These are phyloP conservation scores for Coemansia sp. DNA, from an alignment of 192 early-diverging fungal genomes.

Conservation along the genomic window DNA sequence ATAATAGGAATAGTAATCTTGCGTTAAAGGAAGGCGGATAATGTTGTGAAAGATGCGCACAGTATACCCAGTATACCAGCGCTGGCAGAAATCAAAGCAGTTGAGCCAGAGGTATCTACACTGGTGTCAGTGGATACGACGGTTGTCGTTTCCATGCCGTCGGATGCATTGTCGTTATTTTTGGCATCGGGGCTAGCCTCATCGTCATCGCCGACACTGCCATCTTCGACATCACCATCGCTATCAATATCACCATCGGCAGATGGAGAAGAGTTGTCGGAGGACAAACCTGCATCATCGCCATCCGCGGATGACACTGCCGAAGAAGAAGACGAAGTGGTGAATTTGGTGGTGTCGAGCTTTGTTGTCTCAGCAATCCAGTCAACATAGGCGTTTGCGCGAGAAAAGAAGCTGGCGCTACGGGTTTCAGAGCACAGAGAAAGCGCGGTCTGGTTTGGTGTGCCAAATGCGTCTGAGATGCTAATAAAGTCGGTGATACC, in stretches of 20 bases:
- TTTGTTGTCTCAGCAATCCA: constrained; percentile 29
- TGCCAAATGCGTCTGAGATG: constrained; percentile 24
- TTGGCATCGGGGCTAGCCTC: no score
- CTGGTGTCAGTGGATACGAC: no score
- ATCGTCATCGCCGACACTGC: no score
- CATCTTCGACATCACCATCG: not conserved
- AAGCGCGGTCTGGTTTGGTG: constrained; percentile 19
- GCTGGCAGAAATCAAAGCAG: no score
- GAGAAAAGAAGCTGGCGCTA: constrained; percentile 32
- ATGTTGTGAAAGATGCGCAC: no score
- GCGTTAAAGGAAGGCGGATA: no score
- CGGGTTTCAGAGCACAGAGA: constrained; percentile 26
- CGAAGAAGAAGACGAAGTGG: constrained; percentile 8
- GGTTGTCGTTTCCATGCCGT: no score
- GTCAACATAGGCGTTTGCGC: constrained; percentile 26
- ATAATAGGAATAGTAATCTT: no score
- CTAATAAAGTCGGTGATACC: constrained; percentile 39
- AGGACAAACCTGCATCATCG: not conserved
- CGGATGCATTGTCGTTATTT: no score
- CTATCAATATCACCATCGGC: not conserved
- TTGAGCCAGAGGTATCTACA: no score
- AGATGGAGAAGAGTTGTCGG: not conserved
- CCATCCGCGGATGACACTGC: not conserved
- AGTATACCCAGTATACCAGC: no score
- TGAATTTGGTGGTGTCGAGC: not conserved